Evolutionary conservation across 192 early-diverging fungal genomes (phyloP).

Genomic region (Umbelopsis isabellina): DNA sequence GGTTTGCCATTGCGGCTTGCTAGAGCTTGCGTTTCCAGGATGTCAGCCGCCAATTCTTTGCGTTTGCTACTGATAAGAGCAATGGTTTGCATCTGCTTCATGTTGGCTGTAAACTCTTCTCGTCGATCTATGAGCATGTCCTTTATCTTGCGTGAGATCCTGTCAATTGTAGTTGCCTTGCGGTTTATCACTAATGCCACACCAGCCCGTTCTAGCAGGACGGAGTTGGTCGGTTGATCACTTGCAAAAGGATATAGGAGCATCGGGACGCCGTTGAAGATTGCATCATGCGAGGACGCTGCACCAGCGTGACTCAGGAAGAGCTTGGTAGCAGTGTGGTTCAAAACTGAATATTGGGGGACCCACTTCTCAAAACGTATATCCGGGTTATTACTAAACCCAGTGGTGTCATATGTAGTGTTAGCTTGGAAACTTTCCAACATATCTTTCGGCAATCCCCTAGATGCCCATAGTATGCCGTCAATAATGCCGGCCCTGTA

Average conservation of each 20-base stretch:
- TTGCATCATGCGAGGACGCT: constrained; percentile 23
- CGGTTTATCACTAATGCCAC: not conserved
- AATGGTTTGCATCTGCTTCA: not conserved
- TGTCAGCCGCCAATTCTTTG: not conserved
- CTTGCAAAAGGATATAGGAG: constrained; percentile 20
- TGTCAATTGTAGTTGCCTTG: not conserved
- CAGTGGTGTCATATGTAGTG: not conserved
- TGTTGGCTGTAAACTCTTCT: not conserved
- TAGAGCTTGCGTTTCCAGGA: not conserved
- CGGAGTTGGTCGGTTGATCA: constrained; percentile 20
- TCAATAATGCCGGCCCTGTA: constrained; percentile 9
- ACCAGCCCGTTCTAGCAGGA: not conserved
- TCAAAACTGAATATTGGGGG: constrained; percentile 26
- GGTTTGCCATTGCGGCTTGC: constrained; percentile 3
- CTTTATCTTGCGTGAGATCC: not conserved
- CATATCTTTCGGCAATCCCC: not conserved
- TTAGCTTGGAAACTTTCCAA: not conserved
- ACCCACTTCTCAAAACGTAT: constrained; percentile 16
- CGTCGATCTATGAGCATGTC: not conserved
- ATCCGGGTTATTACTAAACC: constrained; percentile 8
- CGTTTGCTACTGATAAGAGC: not conserved
- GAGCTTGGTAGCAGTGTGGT: constrained; percentile 24
- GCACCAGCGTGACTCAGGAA: constrained; percentile 26
- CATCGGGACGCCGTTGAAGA: constrained; percentile 31
- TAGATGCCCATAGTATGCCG: constrained; percentile 26